phyloP scores from a whole-genome alignment of 768 basidiomycete species.

The Pleurotus djamor region DNA sequence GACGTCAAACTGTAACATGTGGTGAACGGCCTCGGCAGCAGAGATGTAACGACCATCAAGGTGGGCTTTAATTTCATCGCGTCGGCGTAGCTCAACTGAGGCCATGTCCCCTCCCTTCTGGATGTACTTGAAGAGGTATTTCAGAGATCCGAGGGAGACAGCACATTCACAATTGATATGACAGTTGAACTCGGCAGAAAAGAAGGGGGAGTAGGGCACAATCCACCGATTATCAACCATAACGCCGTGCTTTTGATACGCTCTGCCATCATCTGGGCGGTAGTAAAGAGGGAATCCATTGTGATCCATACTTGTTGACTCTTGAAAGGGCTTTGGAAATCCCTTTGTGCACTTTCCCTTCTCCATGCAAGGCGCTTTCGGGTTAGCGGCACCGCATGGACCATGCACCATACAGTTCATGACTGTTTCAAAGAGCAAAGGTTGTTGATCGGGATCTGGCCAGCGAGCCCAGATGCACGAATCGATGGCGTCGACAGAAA shows the following conservation, averaged over 20 bases:
- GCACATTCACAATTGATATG: slow-evolving; percentile 51
- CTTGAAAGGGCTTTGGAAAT: slow-evolving; percentile 38
- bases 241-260: slow-evolving; percentile 15
- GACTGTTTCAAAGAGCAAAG: slow-evolving; percentile 36
- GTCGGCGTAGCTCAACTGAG: slow-evolving; percentile 24
- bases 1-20: slow-evolving; percentile 26
- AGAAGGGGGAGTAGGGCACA: slow-evolving; percentile 35
- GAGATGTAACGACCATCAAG: slow-evolving; percentile 35
- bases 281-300: slow-evolving; percentile 39
- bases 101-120: slow-evolving; percentile 45
- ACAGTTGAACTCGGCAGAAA: slow-evolving; percentile 32
- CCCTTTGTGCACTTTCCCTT: slow-evolving; percentile 37
- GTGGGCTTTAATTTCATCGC: slow-evolving; percentile 34
- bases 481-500: slow-evolving; percentile 32
- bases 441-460: slow-evolving; percentile 37
- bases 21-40: slow-evolving; percentile 25
- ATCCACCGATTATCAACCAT: slow-evolving; percentile 36
- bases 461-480: slow-evolving; percentile 34
- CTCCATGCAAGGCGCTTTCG: slow-evolving; percentile 33
- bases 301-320: slow-evolving; percentile 27
- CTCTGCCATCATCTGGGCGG: slow-evolving; percentile 29
- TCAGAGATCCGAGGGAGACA: slow-evolving; percentile 32
- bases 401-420: slow-evolving; percentile 46
- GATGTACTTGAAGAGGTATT: slow-evolving; percentile 52
- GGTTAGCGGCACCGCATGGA: slow-evolving; percentile 36